Base-by-base conservation (phyloP, 2,329 filamentous ascomycete species). In the Aspergillus spinulosporus region DNA sequence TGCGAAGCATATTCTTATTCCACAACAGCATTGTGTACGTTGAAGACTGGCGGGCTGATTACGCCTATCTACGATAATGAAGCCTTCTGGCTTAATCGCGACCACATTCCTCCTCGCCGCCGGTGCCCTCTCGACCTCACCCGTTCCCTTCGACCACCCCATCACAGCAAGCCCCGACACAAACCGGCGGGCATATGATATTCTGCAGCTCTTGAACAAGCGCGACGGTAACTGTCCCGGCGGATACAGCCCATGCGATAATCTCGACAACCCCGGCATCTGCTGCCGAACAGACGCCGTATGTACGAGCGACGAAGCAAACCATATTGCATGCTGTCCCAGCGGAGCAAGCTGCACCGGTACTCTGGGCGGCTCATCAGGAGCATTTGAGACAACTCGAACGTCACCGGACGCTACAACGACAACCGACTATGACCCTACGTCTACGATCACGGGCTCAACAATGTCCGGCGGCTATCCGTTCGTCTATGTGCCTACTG, bases 321-420 rank as follows among this genome's bases (percentile, higher is more conserved):
- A 83, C 52, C 76, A 85, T 59, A 80, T 86, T 52, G 84, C 84
- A 26, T 87, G 84, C 75, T 87, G 84, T 71, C 83, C 83, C 0
- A 76, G 72, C 28, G 79, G 81, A 49, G 80, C 80, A 11, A 78
- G 74, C 29, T 87, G 84, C 65, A 86, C 84, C 0, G 84, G 84
- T 2, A 78, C 75, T 7, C 75, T 86, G 7, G 70, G 74, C 0
- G 70, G 64, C 2, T 58, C 66, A 2, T 62, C 60, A 4, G 65
- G 67, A 3, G 56, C 65, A 49, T 75, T 74, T 59, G 65, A 67
- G 55, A 75, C 73, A 45, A 72, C 73, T 3, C 64, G 68, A 14
- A 66, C 68, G 14, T 68, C 67, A 3, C 68, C 67, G 2, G 61
- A 64, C 8, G 63, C 60, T 31, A 64, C 66, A 2, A 62, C 70